These are phyloP conservation scores for Trichoderma citrinoviride DNA, from an alignment of 2,329 filamentous ascomycete species.

Conservation along the genomic window DNA sequence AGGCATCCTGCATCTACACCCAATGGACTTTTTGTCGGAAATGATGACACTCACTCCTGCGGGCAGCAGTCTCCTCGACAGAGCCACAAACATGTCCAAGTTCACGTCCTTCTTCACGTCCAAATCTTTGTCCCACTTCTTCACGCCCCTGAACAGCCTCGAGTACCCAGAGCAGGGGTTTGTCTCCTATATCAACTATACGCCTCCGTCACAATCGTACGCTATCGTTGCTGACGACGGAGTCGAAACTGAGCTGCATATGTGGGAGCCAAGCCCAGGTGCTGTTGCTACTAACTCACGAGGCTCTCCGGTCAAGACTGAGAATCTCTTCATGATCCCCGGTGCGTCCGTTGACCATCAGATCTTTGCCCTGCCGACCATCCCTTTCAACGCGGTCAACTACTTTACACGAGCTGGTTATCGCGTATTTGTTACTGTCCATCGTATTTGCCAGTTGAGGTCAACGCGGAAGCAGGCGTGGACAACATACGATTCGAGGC, in stretches of 20 bases:
- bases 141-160: constrained; percentile 54
- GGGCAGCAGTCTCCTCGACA: constrained; percentile 46
- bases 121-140: constrained; percentile 51
- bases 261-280: constrained; percentile 53
- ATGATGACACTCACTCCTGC: constrained; percentile 52
- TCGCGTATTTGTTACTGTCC: constrained; percentile 56
- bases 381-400: constrained; percentile 61
- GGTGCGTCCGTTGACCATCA: constrained; percentile 63
- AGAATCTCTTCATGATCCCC: constrained; percentile 59
- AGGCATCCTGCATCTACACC: constrained; percentile 56
- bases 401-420: constrained; percentile 61
- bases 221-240: constrained; percentile 52
- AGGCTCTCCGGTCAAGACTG: constrained; percentile 24
- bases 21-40: constrained; percentile 53
- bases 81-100: constrained; percentile 44
- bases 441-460: constrained; percentile 55
- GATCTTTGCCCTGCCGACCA: constrained; percentile 61
- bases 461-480: constrained; percentile 48
- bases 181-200: constrained; percentile 53
- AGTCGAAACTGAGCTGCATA: constrained; percentile 51
- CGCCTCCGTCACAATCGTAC: constrained; percentile 42
- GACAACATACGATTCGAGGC: constrained; percentile 59
- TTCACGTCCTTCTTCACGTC: constrained; percentile 57
- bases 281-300: constrained; percentile 32
- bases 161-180: constrained; percentile 48